Conservation (phyloP, 164 flowering plant genomes). For the Warburgia ugandensis region DNA sequence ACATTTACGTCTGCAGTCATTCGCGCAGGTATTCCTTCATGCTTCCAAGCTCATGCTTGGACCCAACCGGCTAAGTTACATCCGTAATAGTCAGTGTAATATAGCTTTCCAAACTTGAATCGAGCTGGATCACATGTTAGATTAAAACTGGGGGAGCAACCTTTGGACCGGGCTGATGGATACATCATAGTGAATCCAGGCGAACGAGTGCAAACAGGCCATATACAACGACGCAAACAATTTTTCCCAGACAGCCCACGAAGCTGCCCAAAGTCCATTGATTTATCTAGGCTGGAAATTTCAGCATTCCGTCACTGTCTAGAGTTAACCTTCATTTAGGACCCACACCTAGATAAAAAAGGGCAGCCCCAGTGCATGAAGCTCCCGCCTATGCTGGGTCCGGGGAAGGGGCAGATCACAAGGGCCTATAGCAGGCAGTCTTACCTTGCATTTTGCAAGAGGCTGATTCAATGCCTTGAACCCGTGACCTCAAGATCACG, state of each 20-base stretch:
- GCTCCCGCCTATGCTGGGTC: too few relatives aligned
- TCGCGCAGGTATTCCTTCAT: constrained; percentile 7
- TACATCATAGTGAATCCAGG: constrained; percentile 4
- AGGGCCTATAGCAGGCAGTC: too few relatives aligned
- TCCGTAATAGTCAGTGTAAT: constrained; percentile 8
- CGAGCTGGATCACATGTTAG: background rate
- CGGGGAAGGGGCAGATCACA: too few relatives aligned
- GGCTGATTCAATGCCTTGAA: too few relatives aligned
- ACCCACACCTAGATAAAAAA: constrained; percentile 10
- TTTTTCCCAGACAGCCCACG: constrained; percentile 10
- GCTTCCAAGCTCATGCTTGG: background rate
- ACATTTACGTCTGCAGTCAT: constrained; percentile 7
- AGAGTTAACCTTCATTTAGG: constrained; percentile 12
- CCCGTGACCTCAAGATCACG: too few relatives aligned
- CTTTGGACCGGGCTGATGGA: constrained; percentile 19
- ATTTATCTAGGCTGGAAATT: constrained; percentile 12
- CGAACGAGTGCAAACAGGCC: constrained; percentile 2
- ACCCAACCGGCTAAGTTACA: background rate
- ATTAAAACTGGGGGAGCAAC: constrained; percentile 16
- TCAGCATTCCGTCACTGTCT: constrained; percentile 14
- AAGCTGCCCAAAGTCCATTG: constrained; percentile 3
- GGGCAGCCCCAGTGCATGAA: too few relatives aligned
- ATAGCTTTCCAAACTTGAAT: constrained; percentile 5
- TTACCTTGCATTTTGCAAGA: too few relatives aligned
- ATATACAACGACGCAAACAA: background rate